Evolutionary conservation across 805 yeast species (phyloP).

Genomic region (Wickerhamomyces canadensis): DNA sequence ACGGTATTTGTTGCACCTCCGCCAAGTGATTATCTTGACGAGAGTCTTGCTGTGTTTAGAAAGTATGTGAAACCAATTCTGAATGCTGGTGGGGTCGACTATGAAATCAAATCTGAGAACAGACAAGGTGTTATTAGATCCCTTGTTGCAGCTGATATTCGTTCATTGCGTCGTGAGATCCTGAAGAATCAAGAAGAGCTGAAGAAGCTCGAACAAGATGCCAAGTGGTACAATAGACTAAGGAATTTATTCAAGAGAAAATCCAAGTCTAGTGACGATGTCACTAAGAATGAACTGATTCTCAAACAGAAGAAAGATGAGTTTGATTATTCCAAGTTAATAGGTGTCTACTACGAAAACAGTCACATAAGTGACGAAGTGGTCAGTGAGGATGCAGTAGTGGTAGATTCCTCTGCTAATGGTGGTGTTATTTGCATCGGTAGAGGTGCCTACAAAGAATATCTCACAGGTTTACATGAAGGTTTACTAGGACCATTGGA

Average conservation of each 20-base stretch:
- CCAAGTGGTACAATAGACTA: conserved; percentile 15
- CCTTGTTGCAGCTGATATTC: conserved; percentile 74
- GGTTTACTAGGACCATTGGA: conserved; percentile 90
- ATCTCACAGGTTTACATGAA: conserved; percentile 84
- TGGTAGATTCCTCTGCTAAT: conserved; percentile 36
- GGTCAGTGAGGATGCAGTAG: conserved; percentile 42
- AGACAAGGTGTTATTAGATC: conserved; percentile 88
- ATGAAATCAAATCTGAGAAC: conserved; percentile 65
- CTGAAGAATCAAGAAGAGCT: conserved; percentile 24
- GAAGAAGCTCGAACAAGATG: conserved; percentile 13
- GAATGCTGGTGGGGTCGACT: conserved; percentile 81
- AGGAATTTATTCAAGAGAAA: conserved; percentile 7
- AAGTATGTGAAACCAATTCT: conserved; percentile 81
- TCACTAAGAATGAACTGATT: conserved; percentile 14
- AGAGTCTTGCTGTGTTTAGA: conserved; percentile 66
- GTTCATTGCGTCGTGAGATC: conserved; percentile 55
- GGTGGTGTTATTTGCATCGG: conserved; percentile 94
- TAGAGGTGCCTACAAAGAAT: conserved; percentile 94
- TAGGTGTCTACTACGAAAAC: conserved; percentile 51
- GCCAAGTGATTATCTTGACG: conserved; percentile 83
- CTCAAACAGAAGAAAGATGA: conserved; percentile 26
- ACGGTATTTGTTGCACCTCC: conserved; percentile 93
- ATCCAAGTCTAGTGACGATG: conserved; percentile 7
- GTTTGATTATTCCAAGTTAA: conserved; percentile 36
- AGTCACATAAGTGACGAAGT: conserved; percentile 21